Base-by-base conservation (phyloP, 2,329 filamentous ascomycete genomes). In the Fusarium napiforme region DNA sequence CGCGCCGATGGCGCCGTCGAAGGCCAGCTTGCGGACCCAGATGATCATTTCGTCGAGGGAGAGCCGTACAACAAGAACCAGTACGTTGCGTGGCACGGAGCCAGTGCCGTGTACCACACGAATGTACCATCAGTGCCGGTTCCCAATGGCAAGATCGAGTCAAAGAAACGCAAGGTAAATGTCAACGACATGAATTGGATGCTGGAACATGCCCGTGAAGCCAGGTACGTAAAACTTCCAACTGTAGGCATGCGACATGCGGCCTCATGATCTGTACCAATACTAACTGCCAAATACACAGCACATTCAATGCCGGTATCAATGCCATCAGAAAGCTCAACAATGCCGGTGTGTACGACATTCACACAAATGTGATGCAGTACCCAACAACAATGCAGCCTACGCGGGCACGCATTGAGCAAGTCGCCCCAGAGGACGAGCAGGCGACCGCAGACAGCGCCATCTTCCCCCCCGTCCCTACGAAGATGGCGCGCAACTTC, bases 51-150 rank as follows among this genome's bases (percentile, higher is more conserved):
- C 46, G 89, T 95, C 32, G 88, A 89, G 14, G 93, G 92, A 43
- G 93, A 97, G 80, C 87, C 91, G n/a, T 99, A 99, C 87, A 98
- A 99, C 86, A 95, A 96, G 84, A 99, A 99, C 80, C 95, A 98
- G 81, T 99, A 98, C 79, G 96, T 99, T 34, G 96, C 96, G 34
- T 99, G 96, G 96, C 95, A 97, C 81, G 96, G 96, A 56, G 96
- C 96, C 53, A 98, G 96, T 81, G 92, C 93, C 43, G 96, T 99
- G 30, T 99, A 99, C 81, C 95, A 98, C 81, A 94, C 93, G 18
- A 92, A 91, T 64, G 89, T 88, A 4, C 93, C 94, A 3, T 91
- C 92, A 28, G 90, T 93, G n/a, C 94, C 94, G 5, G 86, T 92
- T 65, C 91, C 90, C 37, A 91, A 87, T 68, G 93, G 93, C 64